Evolutionary conservation across 371 early-diverging fungal genomes (phyloP), one percentile per base, ranked within the genome.

Genomic region (Haplosporangium sp.): DNA sequence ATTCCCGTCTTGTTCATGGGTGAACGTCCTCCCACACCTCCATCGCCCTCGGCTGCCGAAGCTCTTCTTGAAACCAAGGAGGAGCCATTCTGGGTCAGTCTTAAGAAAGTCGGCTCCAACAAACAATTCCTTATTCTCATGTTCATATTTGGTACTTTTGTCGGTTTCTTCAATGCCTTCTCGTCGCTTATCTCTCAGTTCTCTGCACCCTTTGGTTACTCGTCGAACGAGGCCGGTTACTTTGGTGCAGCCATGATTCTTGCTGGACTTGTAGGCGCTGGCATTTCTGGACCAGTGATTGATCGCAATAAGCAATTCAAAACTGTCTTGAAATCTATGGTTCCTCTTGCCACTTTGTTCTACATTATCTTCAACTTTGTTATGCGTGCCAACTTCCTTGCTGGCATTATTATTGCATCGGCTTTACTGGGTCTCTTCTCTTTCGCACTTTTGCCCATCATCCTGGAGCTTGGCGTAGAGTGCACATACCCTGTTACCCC

Each of bases 101-200:
- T 91, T 37, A 65, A 84, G 64, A 42, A 70, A n/a, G 73, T 91
- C 47, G 69, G 87, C 48, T 83, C 77, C 47, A 92, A 88, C 71
- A 72, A 69, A 19, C 84, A 85, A 71, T 93, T 90, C 83, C 71
- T 87, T 61, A 83, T 91, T 48, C 72, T 93, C 35, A 84, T 85
- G 64, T 69, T 85, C 40, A 65, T 89, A 57, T 89, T 90, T 69
- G 88, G 89, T 13, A 72, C 88, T 38, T 86, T 89, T 70, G 84
- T 91, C 58, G 93, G 92, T 3, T 81, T 90, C 60, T 91, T 90
- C 72, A 89, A 89, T 62, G 87, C 90, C 53, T 88, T 89, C 84
- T 85, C 88, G 19, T 91, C 89, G 15, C 76, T 91, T 9, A 85
- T 92, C 67, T 85, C 87, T 39, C 87, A 89, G 68, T 89, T 89